Base-by-base conservation (phyloP, 176 grass and related monocot genomes). In the Paspalum vaginatum region DNA sequence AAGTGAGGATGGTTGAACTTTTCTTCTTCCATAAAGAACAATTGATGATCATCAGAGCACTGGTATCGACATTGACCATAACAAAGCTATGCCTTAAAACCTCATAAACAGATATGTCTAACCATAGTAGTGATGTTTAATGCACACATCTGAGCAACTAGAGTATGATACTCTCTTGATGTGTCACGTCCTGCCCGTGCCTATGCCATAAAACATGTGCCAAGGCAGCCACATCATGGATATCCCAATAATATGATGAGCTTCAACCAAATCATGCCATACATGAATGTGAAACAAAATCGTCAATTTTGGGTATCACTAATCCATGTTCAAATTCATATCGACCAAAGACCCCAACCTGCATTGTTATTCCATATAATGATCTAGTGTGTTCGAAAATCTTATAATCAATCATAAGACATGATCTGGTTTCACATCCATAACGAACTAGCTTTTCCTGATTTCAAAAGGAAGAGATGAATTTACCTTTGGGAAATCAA, bases 401-500 rank as follows among this genome's bases (percentile, higher is more conserved):
- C 53, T 49, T 4, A 64, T 26, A 43, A 39, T 56, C 12, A 20
- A n/a, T 7, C 15, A 54, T 67, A 79, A 72, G 40, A 56, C 14
- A 55, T 16, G 52, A 54, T 55, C 6, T 9, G 51, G 37, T 54
- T 76, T 6, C 54, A 70, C 24, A 69, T 43, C 52, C 13, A 68
- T 2, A 53, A 42, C 8, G 14, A 73, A 54, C 2, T 17, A 72
- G 52, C 38, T 41, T 56, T 61, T 78, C 48, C 14, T 47, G 5
- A 71, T 71, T 63, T 63, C 18, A 10, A 20, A 85, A 41, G 14
- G 44, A 56, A 65, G 47, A 47, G 18, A 67, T 45, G 54, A 73
- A 79, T 52, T 11, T 60, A 91, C 96, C 86, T 91, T 86, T 22
- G 86, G 79, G 73, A 98, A 98, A 85, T 93, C 81, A 80, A 98